Evolutionary conservation across 306 rosid genomes (phyloP).

Genomic region (Sophora flavescens): DNA sequence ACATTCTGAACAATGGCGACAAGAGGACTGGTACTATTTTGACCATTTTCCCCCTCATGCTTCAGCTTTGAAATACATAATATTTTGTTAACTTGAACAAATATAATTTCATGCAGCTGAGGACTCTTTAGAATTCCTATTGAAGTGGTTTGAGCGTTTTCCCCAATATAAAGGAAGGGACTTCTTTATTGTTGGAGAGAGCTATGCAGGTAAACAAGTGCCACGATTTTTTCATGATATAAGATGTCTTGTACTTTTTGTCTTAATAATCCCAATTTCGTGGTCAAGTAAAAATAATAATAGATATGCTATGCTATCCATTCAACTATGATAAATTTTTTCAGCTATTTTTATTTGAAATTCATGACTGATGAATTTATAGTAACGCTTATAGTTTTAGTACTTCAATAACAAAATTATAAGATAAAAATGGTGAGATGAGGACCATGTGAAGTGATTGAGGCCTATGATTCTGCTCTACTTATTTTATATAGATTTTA

Average conservation of each 20-base stretch:
- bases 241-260: not conserved
- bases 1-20: conserved; percentile 74
- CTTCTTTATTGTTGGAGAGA: conserved; percentile 82
- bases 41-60: conserved; percentile 15
- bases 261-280: not conserved
- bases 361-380: not conserved
- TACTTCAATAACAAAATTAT: not conserved
- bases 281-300: not conserved
- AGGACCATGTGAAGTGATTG: conserved; percentile 20
- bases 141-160: conserved; percentile 88
- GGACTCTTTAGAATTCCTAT: conserved; percentile 70
- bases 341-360: not conserved
- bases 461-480: conserved; percentile 2
- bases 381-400: not conserved
- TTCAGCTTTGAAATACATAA: conserved; percentile 24
- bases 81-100: conserved; percentile 28
- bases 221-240: not conserved
- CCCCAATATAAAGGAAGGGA: conserved; percentile 75
- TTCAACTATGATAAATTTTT: not conserved
- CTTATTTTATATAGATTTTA: conserved; percentile 19
- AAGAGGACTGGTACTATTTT: conserved; percentile 68
- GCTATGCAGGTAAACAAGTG: conserved; percentile 79
- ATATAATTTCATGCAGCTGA: conserved; percentile 57
- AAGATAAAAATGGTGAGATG: conserved; percentile 12
- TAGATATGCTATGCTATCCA: not conserved